phyloP scores from a whole-genome alignment of 108 stramenopile genomes.

The Conticribra weissflogii region DNA sequence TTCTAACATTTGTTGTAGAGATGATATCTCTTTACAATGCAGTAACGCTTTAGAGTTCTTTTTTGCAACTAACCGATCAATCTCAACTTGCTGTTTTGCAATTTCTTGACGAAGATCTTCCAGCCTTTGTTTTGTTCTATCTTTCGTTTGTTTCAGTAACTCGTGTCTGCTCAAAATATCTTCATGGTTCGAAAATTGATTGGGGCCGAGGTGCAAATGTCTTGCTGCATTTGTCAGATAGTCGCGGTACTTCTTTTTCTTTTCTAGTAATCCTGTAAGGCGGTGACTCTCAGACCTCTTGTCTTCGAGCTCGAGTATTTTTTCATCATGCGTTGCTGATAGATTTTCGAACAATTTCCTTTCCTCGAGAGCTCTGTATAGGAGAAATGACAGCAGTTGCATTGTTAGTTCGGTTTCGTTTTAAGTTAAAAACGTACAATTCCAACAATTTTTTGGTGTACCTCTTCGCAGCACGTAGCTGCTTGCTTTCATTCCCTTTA shows the following conservation, averaged over 20 bases:
- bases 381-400: neutral
- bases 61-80: neutral
- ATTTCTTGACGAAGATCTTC: conserved; percentile 7
- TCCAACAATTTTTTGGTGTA: neutral
- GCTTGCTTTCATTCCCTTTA: conserved; percentile 19
- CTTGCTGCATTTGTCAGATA: neutral
- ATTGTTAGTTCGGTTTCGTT: neutral
- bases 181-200: neutral
- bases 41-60: neutral
- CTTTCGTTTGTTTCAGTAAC: conserved; percentile 8
- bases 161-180: conserved; percentile 11
- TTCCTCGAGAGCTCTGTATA: conserved; percentile 35
- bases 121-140: neutral
- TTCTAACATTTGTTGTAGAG: neutral
- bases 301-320: conserved; percentile 5
- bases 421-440: neutral
- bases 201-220: neutral
- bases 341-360: neutral
- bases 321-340: conserved; percentile 3
- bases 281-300: conserved; percentile 6
- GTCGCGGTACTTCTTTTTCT: conserved; percentile 23
- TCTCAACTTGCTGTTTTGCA: conserved; percentile 1
- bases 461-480: conserved; percentile 13
- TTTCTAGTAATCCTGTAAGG: neutral
- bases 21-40: neutral